Evolutionary conservation across 768 basidiomycete genomes (phyloP), one percentile per base, ranked within the genome.

Genomic region (Obba rivulosa): DNA sequence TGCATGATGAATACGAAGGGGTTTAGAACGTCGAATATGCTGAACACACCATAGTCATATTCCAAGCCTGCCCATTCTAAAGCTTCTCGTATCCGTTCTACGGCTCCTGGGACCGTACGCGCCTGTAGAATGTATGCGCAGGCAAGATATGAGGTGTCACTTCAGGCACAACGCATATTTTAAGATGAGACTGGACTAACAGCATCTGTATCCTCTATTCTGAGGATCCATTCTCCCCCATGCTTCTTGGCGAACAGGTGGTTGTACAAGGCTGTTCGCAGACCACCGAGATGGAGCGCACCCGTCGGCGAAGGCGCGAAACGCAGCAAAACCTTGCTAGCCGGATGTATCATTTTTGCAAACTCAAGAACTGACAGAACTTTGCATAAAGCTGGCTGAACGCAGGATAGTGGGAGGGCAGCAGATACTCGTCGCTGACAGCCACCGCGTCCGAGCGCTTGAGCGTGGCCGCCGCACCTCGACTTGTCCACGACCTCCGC

Each of bases 281-380:
- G 79, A 0, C 96, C 96, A 1, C 96, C 96, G 2, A 99, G 81
- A 65, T 99, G 96, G 4, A 98, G 72, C 25, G 85, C 78, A 1
- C 96, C 96, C 0, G 96, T 99, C 1, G 96, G 96, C 1, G 96
- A 98, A 1, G 96, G 96, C 2, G 95, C 96, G 65, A 99, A 98
- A 14, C 96, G 84, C 14, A 98, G 66, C 16, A 92, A 71, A 10
- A 75, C 76, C 73, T 83, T 82, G 8, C 28, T 13, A 7, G 13
- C 28, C 5, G 28, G 28, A 5, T 31, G 28, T 13, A 31, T 31
- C 13, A 31, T 13, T 31, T 31, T n/a, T n/a, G n/a, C n/a, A n/a
- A n/a, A n/a, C n/a, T n/a, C n/a, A n/a, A n/a, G n/a, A n/a, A n/a
- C n/a, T n/a, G n/a, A n/a, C n/a, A n/a, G n/a, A n/a, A n/a, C n/a